Percentiles rank a stretch among this genome's conserved stretches.
phyloP scores from a whole-genome alignment of 2,329 filamentous ascomycete species.

The Monilinia aucupariae region DNA sequence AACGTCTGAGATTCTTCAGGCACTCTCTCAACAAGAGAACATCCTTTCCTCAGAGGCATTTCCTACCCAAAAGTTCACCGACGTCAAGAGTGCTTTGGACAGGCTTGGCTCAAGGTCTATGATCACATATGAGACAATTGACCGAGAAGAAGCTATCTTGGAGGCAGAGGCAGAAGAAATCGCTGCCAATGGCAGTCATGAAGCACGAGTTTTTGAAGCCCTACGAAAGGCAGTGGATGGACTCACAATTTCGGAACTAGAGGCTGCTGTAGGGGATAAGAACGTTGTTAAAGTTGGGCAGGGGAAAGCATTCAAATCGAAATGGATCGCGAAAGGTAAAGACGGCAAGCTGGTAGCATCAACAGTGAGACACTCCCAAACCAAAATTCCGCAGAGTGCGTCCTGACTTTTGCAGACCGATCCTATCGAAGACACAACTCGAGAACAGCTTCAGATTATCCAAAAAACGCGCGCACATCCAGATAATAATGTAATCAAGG shows the following conservation, averaged over 20 bases:
- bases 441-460: conserved; percentile 68
- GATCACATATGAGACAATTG: conserved; percentile 78
- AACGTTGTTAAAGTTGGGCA: conserved; percentile 77
- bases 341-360: conserved; percentile 49
- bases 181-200: conserved; percentile 70
- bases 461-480: conserved; percentile 61
- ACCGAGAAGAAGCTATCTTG: conserved; percentile 69
- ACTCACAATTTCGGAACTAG: conserved; percentile 70
- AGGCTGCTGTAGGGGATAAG: conserved; percentile 65
- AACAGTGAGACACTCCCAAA: conserved; percentile 39
- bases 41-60: conserved; percentile 66
- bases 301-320: conserved; percentile 84
- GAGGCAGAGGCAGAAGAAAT: conserved; percentile 71
- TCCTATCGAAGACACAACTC: conserved; percentile 73
- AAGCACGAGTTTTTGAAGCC: conserved; percentile 75
- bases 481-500: conserved; percentile 70
- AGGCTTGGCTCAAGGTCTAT: conserved; percentile 78
- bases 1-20: conserved; percentile 58
- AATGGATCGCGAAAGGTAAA: conserved; percentile 62
- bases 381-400: not conserved
- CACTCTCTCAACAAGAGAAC: conserved; percentile 57
- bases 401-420: conserved; percentile 45
- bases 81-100: conserved; percentile 83
- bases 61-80: conserved; percentile 57
- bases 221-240: conserved; percentile 69